Conservation (phyloP, 768 basidiomycete species). For the Termitomyces sp. region DNA sequence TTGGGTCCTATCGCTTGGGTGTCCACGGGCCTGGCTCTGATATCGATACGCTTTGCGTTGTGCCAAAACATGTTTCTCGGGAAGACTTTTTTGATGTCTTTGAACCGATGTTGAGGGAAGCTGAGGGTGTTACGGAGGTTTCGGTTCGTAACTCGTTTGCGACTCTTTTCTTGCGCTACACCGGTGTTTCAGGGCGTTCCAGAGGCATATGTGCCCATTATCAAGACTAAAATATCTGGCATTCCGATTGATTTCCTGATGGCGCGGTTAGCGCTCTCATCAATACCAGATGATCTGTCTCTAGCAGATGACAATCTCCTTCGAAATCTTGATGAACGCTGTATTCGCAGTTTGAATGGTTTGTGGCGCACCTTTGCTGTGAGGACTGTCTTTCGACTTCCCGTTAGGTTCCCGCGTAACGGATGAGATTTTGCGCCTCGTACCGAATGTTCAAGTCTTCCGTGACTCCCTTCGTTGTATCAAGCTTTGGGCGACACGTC, state of each 20-base stretch:
- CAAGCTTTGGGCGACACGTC: slow-evolving; percentile 96
- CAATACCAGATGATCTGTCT: slow-evolving; percentile 90
- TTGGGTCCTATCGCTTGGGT: slow-evolving; percentile 96
- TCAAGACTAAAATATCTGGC: slow-evolving; percentile 87
- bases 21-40: slow-evolving; percentile 95
- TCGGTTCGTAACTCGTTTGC: slow-evolving; percentile 56
- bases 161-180: not conserved
- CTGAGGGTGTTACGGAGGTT: slow-evolving; percentile 84
- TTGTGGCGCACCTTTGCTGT: slow-evolving; percentile 11
- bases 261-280: slow-evolving; percentile 81
- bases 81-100: slow-evolving; percentile 96
- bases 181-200: slow-evolving; percentile 73
- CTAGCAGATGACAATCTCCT: slow-evolving; percentile 89
- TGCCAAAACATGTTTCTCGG: slow-evolving; percentile 91
- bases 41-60: slow-evolving; percentile 98
- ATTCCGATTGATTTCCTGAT: slow-evolving; percentile 94
- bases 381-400: slow-evolving; percentile 1
- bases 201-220: slow-evolving; percentile 94
- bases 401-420: slow-evolving; percentile 86
- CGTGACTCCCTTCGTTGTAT: slow-evolving; percentile 94
- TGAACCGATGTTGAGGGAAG: slow-evolving; percentile 80
- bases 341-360: slow-evolving; percentile 94
- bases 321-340: slow-evolving; percentile 90
- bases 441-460: slow-evolving; percentile 92
- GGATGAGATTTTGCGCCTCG: slow-evolving; percentile 91